Percentiles rank a stretch among this genome's conserved stretches.
phyloP scores from a whole-genome alignment of 2,329 filamentous ascomycete genomes.

The Fusarium sp. region DNA sequence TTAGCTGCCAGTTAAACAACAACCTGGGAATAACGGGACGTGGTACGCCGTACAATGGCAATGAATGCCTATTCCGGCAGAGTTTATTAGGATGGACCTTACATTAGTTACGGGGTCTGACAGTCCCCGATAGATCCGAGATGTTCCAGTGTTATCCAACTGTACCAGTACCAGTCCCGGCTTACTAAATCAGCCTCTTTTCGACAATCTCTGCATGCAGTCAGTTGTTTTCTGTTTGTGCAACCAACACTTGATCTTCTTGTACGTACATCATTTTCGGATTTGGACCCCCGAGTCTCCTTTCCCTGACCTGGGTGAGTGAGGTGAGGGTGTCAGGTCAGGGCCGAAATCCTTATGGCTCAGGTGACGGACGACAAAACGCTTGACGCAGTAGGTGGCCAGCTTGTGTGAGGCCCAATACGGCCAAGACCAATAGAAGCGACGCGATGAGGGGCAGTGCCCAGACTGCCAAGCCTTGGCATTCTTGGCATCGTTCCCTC shows the following conservation, averaged over 20 bases:
- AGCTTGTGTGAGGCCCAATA: slow-evolving; percentile 49
- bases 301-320: neutral
- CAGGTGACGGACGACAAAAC: slow-evolving; percentile 52
- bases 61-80: slow-evolving; percentile 21
- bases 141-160: neutral
- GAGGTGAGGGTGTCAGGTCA: slow-evolving; percentile 30
- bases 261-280: neutral
- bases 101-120: slow-evolving; percentile 22
- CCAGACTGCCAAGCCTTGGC: slow-evolving; percentile 60
- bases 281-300: slow-evolving; percentile 4
- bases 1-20: neutral
- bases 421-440: slow-evolving; percentile 52
- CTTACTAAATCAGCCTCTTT: slow-evolving; percentile 7
- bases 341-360: slow-evolving; percentile 42
- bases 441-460: slow-evolving; percentile 53
- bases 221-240: neutral
- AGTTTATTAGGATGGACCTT: slow-evolving; percentile 7
- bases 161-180: slow-evolving; percentile 5
- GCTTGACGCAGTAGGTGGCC: slow-evolving; percentile 51
- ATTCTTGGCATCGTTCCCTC: slow-evolving; percentile 54
- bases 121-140: slow-evolving; percentile 36
- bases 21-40: slow-evolving; percentile 17
- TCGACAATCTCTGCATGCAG: slow-evolving; percentile 16
- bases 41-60: neutral
- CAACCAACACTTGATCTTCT: neutral